Conservation (phyloP, 2,329 filamentous ascomycete genomes). For the Stemphylium lycopersici region DNA sequence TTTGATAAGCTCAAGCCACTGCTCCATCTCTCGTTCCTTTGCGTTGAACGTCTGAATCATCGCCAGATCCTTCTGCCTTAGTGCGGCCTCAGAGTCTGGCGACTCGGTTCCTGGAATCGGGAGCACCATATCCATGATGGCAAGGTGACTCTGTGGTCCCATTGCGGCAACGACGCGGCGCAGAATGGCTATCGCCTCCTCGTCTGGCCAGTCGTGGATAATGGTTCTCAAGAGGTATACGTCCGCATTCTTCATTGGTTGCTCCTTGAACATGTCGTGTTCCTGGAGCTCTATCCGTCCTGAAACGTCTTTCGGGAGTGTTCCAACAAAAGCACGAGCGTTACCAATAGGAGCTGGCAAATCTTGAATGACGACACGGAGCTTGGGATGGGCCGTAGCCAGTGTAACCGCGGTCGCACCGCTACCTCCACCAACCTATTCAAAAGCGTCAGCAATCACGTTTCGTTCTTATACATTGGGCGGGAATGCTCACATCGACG, state of each 20-base stretch:
- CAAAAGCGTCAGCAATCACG: neutral
- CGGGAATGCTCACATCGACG: neutral
- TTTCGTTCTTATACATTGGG: neutral
- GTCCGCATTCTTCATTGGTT: neutral
- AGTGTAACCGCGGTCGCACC: neutral
- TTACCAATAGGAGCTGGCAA: neutral
- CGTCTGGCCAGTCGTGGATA: neutral
- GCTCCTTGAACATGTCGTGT: neutral
- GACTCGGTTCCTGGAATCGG: neutral
- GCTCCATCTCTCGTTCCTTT: neutral
- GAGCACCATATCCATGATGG: neutral
- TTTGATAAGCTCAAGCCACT: neutral
- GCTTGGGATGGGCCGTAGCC: neutral
- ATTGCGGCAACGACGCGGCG: neutral
- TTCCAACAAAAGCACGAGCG: neutral
- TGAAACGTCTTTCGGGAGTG: neutral
- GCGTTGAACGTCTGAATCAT: neutral
- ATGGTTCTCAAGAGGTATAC: constrained; percentile 3
- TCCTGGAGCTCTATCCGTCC: constrained; percentile 1
- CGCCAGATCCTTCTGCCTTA: neutral
- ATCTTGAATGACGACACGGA: neutral
- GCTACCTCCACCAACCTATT: neutral
- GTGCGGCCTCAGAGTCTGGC: neutral
- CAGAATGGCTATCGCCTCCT: neutral
- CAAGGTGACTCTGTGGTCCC: neutral